A percentile compares a stretch with the other conserved stretches of the same genome.
phyloP scores from a whole-genome alignment of 2,329 filamentous ascomycete species.

The Seiridium unicorne region DNA sequence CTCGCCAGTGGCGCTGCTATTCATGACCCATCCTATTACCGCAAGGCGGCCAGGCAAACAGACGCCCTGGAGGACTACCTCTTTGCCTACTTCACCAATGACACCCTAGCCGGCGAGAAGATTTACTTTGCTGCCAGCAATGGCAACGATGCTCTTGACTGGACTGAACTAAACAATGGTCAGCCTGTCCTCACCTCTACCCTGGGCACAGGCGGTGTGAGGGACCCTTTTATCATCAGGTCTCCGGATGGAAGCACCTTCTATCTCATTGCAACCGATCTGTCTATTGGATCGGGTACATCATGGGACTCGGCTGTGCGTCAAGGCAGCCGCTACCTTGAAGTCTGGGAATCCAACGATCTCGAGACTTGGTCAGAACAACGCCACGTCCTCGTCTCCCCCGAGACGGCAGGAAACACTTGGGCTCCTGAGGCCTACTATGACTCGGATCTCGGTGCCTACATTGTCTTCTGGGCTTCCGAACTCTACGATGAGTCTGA shows the following conservation, averaged over 20 bases:
- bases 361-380: slow-evolving; percentile 50
- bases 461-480: slow-evolving; percentile 47
- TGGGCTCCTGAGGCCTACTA: slow-evolving; percentile 54
- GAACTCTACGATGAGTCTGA: slow-evolving; percentile 42
- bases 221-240: slow-evolving; percentile 53
- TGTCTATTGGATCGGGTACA: slow-evolving; percentile 53
- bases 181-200: slow-evolving; percentile 44
- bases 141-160: slow-evolving; percentile 50
- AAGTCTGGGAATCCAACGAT: slow-evolving; percentile 52
- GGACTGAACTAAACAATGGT: slow-evolving; percentile 47
- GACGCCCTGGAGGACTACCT: slow-evolving; percentile 43
- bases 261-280: slow-evolving; percentile 49
- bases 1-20: neutral
- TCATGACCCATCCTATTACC: neutral
- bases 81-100: slow-evolving; percentile 51
- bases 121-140: slow-evolving; percentile 51
- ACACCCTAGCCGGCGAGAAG: slow-evolving; percentile 43
- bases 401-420: slow-evolving; percentile 48
- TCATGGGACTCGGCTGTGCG: slow-evolving; percentile 48
- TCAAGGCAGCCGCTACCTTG: slow-evolving; percentile 47
- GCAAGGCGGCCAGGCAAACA: neutral
- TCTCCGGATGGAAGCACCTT: slow-evolving; percentile 49
- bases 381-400: slow-evolving; percentile 47
- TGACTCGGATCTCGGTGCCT: slow-evolving; percentile 38
- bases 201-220: slow-evolving; percentile 45